Evolutionary conservation across 495 filamentous ascomycete species (phyloP).

Genomic region (Cladorrhinum samala): DNA sequence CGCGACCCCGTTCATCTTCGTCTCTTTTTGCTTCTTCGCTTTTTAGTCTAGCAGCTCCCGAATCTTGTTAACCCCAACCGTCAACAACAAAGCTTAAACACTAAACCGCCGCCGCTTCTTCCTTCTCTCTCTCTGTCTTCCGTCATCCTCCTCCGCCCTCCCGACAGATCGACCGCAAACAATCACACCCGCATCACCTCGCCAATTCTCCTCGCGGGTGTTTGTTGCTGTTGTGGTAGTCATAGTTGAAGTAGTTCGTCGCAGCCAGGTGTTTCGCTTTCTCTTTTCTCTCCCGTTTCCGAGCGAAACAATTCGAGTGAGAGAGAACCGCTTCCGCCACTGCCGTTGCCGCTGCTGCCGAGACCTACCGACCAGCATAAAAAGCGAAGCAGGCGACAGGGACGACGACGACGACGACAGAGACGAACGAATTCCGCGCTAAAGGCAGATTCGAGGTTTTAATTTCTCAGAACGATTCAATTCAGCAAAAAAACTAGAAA

Average conservation of each 20-base stretch:
- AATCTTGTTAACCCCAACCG: not conserved
- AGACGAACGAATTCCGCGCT: not conserved
- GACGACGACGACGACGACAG: not conserved
- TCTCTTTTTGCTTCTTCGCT: not conserved
- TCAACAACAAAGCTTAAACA: not conserved
- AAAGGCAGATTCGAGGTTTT: no score
- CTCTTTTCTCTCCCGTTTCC: not conserved
- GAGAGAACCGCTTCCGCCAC: no score
- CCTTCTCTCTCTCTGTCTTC: not conserved
- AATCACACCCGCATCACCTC: not conserved
- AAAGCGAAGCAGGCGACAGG: not conserved
- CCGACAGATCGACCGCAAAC: not conserved
- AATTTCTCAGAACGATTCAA: no score
- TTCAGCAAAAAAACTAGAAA: not conserved
- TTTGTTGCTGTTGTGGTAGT: not conserved
- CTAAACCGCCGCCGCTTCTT: not conserved
- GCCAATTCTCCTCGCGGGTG: not conserved
- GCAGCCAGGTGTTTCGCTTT: no score
- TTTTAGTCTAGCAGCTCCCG: not conserved
- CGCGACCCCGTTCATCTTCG: not conserved
- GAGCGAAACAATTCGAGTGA: not conserved
- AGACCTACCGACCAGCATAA: not conserved
- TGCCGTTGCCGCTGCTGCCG: no score
- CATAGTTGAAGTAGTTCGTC: not conserved
- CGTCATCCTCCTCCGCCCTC: not conserved